Percentiles rank a stretch among this genome's conserved stretches.
Evolutionary conservation across 345 rosid genomes (phyloP).

Genomic region (Rubroshorea leprosula): DNA sequence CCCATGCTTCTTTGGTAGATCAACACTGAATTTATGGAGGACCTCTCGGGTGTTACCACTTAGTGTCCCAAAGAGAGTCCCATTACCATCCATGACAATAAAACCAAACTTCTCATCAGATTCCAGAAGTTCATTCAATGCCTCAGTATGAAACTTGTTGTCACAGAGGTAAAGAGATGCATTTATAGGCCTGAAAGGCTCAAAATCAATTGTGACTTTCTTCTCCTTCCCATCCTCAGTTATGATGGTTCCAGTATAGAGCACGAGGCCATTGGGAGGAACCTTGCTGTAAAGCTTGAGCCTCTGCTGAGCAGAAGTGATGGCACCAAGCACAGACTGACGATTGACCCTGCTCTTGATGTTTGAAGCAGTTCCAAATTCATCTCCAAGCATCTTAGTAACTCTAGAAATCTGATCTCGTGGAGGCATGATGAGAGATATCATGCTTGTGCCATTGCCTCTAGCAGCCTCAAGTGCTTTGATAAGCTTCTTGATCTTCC

Average conservation of each 20-base stretch:
- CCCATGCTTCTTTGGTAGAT: conserved; percentile 66
- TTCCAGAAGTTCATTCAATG: conserved; percentile 54
- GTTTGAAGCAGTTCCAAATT: conserved; percentile 64
- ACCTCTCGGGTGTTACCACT: conserved; percentile 66
- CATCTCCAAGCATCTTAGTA: conserved; percentile 64
- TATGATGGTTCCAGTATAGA: conserved; percentile 55
- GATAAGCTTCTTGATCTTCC: conserved; percentile 11
- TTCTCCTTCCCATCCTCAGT: conserved; percentile 66
- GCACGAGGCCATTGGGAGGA: conserved; percentile 62
- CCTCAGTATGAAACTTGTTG: conserved; percentile 66
- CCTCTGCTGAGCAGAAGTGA: conserved; percentile 64
- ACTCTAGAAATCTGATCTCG: conserved; percentile 62
- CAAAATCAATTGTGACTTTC: conserved; percentile 59
- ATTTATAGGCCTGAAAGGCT: conserved; percentile 62
- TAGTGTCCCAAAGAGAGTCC: conserved; percentile 62
- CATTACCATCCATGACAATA: conserved; percentile 68
- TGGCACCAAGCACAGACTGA: conserved; percentile 60
- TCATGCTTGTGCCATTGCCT: conserved; percentile 75
- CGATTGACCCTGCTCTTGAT: conserved; percentile 70
- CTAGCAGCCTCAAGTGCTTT: conserved; percentile 54
- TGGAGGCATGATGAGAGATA: conserved; percentile 67
- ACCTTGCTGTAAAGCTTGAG: conserved; percentile 62
- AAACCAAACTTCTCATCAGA: conserved; percentile 71
- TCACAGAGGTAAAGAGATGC: conserved; percentile 61
- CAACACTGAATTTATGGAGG: conserved; percentile 55